Conservation (phyloP, 2,329 filamentous ascomycete genomes). For the Catunica adiposa region DNA sequence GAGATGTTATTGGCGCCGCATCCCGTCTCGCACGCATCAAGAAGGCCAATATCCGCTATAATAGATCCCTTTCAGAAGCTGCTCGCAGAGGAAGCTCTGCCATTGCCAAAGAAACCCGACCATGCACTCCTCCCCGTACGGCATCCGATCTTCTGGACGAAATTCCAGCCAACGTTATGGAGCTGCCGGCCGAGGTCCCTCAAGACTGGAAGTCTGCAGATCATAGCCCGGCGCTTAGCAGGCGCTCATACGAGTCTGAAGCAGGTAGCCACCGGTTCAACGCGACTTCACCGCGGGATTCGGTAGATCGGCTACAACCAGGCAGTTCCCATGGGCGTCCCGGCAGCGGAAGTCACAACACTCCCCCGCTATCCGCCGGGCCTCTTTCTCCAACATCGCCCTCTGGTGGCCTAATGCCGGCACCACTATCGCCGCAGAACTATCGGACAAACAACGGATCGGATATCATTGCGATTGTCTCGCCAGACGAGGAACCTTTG, state of each 20-base stretch:
- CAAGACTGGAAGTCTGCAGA: conserved; percentile 21
- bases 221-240: conserved; percentile 25
- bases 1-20: conserved; percentile 59
- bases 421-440: conserved; percentile 41
- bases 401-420: conserved; percentile 28
- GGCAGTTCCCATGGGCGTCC: conserved; percentile 13
- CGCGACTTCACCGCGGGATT: conserved; percentile 32
- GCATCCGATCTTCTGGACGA: neutral
- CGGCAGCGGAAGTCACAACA: conserved; percentile 19
- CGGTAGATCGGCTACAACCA: conserved; percentile 29
- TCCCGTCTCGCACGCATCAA: conserved; percentile 67
- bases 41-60: conserved; percentile 48
- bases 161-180: conserved; percentile 27
- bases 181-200: conserved; percentile 41
- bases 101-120: neutral
- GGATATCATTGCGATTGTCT: conserved; percentile 52
- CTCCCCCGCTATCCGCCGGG: conserved; percentile 15
- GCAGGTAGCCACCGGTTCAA: conserved; percentile 29
- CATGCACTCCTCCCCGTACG: conserved; percentile 13
- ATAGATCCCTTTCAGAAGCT: neutral
- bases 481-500: conserved; percentile 39
- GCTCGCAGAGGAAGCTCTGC: neutral
- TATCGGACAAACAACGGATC: conserved; percentile 40
- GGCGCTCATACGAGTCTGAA: conserved; percentile 42
- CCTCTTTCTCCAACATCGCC: conserved; percentile 19